phyloP scores from a whole-genome alignment of 179 eudicot genomes.

The Silene noctiflora region DNA sequence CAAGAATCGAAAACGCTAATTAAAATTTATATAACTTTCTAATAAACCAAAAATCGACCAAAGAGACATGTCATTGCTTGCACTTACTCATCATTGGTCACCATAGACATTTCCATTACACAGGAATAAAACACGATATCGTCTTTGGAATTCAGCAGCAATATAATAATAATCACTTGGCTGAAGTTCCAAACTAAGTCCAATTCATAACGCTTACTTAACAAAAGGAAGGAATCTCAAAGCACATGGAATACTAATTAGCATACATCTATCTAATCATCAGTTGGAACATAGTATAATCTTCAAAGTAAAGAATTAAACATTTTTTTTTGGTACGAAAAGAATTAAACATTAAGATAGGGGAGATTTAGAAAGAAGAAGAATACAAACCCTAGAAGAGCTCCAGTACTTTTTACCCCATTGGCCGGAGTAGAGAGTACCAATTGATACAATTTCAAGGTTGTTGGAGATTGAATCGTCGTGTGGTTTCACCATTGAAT shows the following conservation, averaged over 20 bases:
- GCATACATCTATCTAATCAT: background rate
- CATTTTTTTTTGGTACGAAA: too few species aligned
- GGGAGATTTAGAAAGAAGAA: background rate
- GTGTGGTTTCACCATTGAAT: conserved; percentile 24
- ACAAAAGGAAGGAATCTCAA: conserved; percentile 3
- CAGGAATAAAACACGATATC: background rate
- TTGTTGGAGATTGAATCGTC: conserved; percentile 42
- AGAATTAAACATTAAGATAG: background rate
- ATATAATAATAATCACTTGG: background rate
- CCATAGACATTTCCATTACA: background rate
- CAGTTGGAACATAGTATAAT: background rate
- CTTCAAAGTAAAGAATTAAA: background rate
- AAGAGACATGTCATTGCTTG: background rate
- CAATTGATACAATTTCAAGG: conserved; percentile 73
- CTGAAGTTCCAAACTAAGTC: background rate
- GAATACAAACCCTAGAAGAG: conserved; percentile 82
- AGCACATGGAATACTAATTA: background rate
- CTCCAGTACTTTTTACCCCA: conserved; percentile 99
- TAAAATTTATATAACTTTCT: background rate
- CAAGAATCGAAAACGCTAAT: background rate
- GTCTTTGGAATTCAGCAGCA: background rate
- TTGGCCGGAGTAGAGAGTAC: conserved; percentile 57
- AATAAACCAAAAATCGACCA: background rate
- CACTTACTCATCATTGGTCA: background rate
- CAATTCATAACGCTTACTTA: background rate